Conservation (phyloP, 2,329 filamentous ascomycete species). For the Sclerotinia minor region DNA sequence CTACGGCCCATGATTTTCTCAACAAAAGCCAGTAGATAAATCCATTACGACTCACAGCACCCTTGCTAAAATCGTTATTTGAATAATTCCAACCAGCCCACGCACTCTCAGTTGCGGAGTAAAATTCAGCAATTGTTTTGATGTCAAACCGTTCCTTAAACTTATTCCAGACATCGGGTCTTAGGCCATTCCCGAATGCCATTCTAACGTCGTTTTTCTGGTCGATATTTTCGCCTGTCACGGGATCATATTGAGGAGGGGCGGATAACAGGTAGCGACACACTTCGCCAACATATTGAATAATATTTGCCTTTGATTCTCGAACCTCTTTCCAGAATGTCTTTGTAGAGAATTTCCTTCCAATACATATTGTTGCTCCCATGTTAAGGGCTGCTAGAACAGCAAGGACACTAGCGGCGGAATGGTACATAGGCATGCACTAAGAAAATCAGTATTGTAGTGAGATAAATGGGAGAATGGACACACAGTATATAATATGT, state of each 20-base stretch:
- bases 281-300: conserved; percentile 89
- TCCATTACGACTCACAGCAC: conserved; percentile 76
- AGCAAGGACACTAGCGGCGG: conserved; percentile 71
- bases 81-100: conserved; percentile 71
- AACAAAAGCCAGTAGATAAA: conserved; percentile 58
- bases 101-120: conserved; percentile 73
- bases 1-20: conserved; percentile 54
- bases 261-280: conserved; percentile 77
- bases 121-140: conserved; percentile 74
- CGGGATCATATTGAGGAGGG: conserved; percentile 59
- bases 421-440: conserved; percentile 90
- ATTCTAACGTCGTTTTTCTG: conserved; percentile 69
- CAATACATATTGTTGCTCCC: conserved; percentile 68
- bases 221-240: conserved; percentile 68
- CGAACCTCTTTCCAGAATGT: conserved; percentile 77
- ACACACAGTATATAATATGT: conserved; percentile 73
- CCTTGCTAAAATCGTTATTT: conserved; percentile 70
- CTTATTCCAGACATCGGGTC: conserved; percentile 80
- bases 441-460: conserved; percentile 41
- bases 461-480: not conserved
- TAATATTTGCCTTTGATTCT: conserved; percentile 67
- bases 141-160: conserved; percentile 83
- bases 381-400: conserved; percentile 59
- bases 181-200: conserved; percentile 81
- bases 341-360: conserved; percentile 74